Conservation (phyloP, 495 filamentous ascomycete species). For the Aspergillus coremiiformis region DNA sequence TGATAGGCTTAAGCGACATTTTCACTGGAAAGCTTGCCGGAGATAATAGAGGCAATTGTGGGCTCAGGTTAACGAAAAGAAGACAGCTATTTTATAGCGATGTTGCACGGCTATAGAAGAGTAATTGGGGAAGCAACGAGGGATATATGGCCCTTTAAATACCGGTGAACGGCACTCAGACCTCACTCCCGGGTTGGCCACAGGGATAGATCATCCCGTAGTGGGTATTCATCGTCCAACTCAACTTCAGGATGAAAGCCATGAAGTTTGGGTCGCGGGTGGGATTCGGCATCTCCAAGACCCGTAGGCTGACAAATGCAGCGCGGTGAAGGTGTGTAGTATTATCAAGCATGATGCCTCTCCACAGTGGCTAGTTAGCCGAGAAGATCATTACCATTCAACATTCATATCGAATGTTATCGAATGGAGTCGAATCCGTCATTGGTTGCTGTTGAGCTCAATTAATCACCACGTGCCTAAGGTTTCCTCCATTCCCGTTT, state of each 20-base stretch:
- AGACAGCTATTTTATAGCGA: not conserved
- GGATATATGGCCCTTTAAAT: not conserved
- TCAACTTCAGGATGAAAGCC: not conserved
- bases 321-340: not conserved
- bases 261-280: no score
- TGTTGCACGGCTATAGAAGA: not conserved
- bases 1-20: slow-evolving; percentile 42
- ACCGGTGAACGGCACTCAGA: not conserved
- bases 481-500: not conserved
- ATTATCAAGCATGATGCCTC: not conserved
- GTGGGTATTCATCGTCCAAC: not conserved
- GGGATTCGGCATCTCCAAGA: not conserved
- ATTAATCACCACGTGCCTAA: not conserved
- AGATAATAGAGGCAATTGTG: not conserved
- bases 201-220: not conserved
- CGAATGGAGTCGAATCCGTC: not conserved
- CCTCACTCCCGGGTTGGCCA: not conserved
- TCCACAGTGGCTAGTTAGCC: not conserved
- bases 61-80: not conserved
- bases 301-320: not conserved
- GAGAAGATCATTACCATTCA: not conserved
- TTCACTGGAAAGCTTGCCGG: not conserved
- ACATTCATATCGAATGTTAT: not conserved
- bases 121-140: not conserved
- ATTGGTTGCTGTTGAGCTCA: not conserved